Conservation (phyloP, 2,329 filamentous ascomycete genomes). For the Alternaria arborescens region DNA sequence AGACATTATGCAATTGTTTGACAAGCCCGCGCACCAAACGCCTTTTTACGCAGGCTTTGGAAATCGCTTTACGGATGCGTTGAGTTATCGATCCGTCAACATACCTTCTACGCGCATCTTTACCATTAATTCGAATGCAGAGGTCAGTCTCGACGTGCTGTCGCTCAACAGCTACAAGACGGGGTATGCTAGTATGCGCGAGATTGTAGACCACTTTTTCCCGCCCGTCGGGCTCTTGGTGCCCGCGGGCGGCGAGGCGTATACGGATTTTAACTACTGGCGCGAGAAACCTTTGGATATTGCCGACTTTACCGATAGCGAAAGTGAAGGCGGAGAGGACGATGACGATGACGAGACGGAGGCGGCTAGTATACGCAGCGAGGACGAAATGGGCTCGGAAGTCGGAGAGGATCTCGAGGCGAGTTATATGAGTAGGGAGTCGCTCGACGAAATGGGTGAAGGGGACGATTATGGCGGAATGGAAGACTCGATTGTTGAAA, state of each 20-base stretch:
- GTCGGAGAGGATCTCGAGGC: conserved; percentile 60
- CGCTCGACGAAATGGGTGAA: conserved; percentile 54
- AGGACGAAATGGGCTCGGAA: conserved; percentile 60
- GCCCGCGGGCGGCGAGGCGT: conserved; percentile 89
- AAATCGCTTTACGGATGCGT: conserved; percentile 93
- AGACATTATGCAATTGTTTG: conserved; percentile 91
- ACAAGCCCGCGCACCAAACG: conserved; percentile 65
- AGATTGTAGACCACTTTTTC: conserved; percentile 98
- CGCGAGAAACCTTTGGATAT: conserved; percentile 83
- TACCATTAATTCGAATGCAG: conserved; percentile 97
- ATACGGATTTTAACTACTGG: conserved; percentile 98
- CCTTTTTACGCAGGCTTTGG: conserved; percentile 98
- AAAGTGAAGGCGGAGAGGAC: conserved; percentile 51
- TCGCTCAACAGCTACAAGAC: conserved; percentile 95
- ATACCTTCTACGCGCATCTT: conserved; percentile 95
- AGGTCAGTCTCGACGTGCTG: conserved; percentile 89
- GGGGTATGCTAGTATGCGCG: conserved; percentile 95
- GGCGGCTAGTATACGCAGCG: conserved; percentile 54
- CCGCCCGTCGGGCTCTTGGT: conserved; percentile 88
- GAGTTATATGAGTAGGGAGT: conserved; percentile 65
- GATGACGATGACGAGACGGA: conserved; percentile 59
- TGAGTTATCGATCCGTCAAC: conserved; percentile 95
- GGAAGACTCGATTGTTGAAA: conserved; percentile 60
- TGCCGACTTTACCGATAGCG: conserved; percentile 87
- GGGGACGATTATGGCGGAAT: conserved; percentile 25